phyloP scores from a whole-genome alignment of 23 red algal species.

The Cyanidioschyzon merolae region DNA sequence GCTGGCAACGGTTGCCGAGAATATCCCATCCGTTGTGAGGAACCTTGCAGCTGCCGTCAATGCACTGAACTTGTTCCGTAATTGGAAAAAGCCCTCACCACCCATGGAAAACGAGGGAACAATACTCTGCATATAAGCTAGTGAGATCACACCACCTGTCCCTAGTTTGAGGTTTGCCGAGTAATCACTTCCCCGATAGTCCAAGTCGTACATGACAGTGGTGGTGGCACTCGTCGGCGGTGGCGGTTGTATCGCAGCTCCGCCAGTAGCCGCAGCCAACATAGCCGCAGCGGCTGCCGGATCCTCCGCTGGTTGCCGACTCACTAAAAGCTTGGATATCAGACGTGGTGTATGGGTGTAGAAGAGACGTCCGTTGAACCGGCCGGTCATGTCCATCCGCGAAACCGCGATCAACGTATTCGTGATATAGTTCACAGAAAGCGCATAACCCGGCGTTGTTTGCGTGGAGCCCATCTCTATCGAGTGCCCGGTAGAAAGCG shows the following conservation, averaged over 20 bases:
- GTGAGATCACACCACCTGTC: constrained; percentile 47
- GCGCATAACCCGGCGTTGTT: constrained; percentile 47
- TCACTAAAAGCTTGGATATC: constrained; percentile 47
- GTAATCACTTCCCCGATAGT: constrained; percentile 74
- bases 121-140: constrained; percentile 80
- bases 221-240: background rate
- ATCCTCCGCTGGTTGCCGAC: constrained; percentile 9
- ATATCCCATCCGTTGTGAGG: constrained; percentile 29
- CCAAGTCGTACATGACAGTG: constrained; percentile 56
- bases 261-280: background rate
- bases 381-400: constrained; percentile 46
- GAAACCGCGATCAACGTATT: constrained; percentile 60
- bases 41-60: constrained; percentile 49
- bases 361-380: constrained; percentile 66
- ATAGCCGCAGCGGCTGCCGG: constrained; percentile 1
- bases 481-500: constrained; percentile 52
- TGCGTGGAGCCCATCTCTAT: constrained; percentile 62
- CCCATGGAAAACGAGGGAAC: constrained; percentile 58
- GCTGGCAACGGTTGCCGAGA: constrained; percentile 45
- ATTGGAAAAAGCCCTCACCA: constrained; percentile 81
- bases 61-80: constrained; percentile 41
- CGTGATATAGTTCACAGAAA: constrained; percentile 80
- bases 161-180: constrained; percentile 70
- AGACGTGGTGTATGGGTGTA: constrained; percentile 67
- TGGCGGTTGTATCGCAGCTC: background rate